Evolutionary conservation across 2,329 filamentous ascomycete species (phyloP).

Genomic region (Kalmusia sp.): DNA sequence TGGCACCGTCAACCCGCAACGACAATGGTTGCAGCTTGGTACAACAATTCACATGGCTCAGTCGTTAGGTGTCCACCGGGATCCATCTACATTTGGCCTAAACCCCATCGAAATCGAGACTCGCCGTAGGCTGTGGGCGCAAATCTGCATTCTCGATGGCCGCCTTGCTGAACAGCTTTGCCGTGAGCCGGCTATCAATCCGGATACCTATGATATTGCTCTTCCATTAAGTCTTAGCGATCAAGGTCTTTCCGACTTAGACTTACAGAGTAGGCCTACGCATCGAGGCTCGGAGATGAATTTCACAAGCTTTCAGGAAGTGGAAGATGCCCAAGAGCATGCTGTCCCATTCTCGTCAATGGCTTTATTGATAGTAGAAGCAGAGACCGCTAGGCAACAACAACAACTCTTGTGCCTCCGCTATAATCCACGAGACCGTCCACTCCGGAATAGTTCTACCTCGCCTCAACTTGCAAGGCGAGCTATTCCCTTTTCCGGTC

Average conservation of each 20-base stretch:
- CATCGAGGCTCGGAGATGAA: conserved; percentile 8
- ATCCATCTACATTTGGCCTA: conserved; percentile 67
- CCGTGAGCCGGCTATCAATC: conserved; percentile 70
- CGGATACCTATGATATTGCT: conserved; percentile 74
- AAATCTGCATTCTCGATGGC: conserved; percentile 76
- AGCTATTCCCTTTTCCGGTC: conserved; percentile 4
- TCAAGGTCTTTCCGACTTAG: conserved; percentile 55
- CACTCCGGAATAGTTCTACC: conserved; percentile 8
- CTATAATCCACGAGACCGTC: conserved; percentile 24
- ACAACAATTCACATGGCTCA: conserved; percentile 24
- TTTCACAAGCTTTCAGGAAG: conserved; percentile 15
- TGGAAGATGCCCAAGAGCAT: conserved; percentile 20
- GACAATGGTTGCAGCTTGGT: conserved; percentile 24
- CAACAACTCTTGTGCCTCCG: conserved; percentile 16
- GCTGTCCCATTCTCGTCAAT: conserved; percentile 23
- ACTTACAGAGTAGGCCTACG: conserved; percentile 11
- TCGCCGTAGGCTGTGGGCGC: conserved; percentile 75
- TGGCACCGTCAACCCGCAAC: conserved; percentile 12
- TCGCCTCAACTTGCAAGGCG: conserved; percentile 12
- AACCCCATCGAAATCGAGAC: conserved; percentile 72
- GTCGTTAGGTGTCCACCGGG: conserved; percentile 23
- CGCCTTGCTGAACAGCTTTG: conserved; percentile 75
- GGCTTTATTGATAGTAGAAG: conserved; percentile 22
- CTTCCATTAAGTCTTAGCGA: conserved; percentile 74
- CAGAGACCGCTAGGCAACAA: conserved; percentile 24